Evolutionary conservation across 192 early-diverging fungal genomes (phyloP).

Genomic region (Gonapodya sp.): DNA sequence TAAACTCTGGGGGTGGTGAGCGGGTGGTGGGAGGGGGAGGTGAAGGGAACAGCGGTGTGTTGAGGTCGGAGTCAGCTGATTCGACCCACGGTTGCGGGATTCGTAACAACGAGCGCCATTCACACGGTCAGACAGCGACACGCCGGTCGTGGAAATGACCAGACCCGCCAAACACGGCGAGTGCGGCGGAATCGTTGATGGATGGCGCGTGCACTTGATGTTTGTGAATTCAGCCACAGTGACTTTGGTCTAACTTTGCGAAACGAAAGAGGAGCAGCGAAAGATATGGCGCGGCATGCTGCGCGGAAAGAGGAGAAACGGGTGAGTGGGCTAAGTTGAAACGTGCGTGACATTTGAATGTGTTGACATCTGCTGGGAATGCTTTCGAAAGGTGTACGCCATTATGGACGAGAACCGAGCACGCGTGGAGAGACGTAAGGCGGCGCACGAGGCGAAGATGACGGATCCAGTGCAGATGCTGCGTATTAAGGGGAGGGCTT

Average conservation of each 20-base stretch:
- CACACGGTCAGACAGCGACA: neutral
- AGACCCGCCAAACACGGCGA: neutral
- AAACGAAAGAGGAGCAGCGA: neutral
- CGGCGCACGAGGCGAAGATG: neutral
- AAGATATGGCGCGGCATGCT: neutral
- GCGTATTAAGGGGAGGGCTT: neutral
- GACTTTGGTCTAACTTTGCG: neutral
- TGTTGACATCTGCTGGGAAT: too few relatives aligned
- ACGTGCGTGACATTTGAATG: too few relatives aligned
- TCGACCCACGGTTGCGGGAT: neutral
- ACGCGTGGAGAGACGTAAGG: neutral
- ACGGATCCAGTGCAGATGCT: conserved; percentile 3
- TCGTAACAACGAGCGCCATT: neutral
- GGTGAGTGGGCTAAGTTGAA: neutral
- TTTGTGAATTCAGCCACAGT: neutral
- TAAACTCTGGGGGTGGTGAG: neutral
- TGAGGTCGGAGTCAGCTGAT: neutral
- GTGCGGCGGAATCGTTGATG: neutral
- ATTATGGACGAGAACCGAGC: neutral
- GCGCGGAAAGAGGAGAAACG: neutral
- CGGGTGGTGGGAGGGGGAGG: neutral
- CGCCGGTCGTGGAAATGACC: neutral
- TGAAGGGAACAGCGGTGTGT: neutral
- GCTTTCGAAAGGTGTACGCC: neutral
- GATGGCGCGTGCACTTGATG: neutral